Conservation (phyloP, 2,329 filamentous ascomycete genomes). For the Aspergillus hiratsukae region DNA sequence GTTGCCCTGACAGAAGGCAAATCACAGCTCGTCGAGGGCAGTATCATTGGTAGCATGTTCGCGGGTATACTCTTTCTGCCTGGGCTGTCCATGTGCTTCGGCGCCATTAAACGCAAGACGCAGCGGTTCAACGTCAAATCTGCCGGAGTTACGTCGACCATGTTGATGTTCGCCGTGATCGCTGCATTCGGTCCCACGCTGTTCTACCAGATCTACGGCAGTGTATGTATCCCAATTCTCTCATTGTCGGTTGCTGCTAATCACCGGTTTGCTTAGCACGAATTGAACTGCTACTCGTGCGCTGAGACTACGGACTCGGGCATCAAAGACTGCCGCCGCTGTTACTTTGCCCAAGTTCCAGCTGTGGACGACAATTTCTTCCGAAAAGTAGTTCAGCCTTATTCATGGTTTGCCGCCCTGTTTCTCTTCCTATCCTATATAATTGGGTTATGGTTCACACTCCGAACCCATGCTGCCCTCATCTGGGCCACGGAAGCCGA, state of each 20-base stretch:
- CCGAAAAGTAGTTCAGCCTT: conserved; percentile 82
- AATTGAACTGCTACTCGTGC: conserved; percentile 74
- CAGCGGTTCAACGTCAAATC: conserved; percentile 97
- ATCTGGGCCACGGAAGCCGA: conserved; percentile 89
- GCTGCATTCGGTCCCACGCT: conserved; percentile 92
- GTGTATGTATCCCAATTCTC: conserved; percentile 48
- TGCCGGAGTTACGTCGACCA: conserved; percentile 93
- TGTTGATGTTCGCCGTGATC: conserved; percentile 94
- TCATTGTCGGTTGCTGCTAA: conserved; percentile 14
- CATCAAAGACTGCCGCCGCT: conserved; percentile 73
- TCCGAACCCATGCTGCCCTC: conserved; percentile 90
- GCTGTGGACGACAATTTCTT: conserved; percentile 86
- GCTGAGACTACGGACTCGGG: conserved; percentile 47
- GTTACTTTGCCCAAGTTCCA: conserved; percentile 87
- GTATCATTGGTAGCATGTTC: conserved; percentile 96
- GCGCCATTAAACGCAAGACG: conserved; percentile 94
- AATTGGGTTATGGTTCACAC: conserved; percentile 90
- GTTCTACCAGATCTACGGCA: conserved; percentile 98
- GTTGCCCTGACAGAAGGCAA: conserved; percentile 91
- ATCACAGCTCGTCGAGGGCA: conserved; percentile 87
- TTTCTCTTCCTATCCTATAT: conserved; percentile 89
- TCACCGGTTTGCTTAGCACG: conserved; percentile 58
- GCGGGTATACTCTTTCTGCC: conserved; percentile 92
- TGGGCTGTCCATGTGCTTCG: conserved; percentile 97
- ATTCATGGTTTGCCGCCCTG: conserved; percentile 81